Evolutionary conservation across 176 grass and related monocot genomes (phyloP).

Genomic region (Cymbopogon citratus): DNA sequence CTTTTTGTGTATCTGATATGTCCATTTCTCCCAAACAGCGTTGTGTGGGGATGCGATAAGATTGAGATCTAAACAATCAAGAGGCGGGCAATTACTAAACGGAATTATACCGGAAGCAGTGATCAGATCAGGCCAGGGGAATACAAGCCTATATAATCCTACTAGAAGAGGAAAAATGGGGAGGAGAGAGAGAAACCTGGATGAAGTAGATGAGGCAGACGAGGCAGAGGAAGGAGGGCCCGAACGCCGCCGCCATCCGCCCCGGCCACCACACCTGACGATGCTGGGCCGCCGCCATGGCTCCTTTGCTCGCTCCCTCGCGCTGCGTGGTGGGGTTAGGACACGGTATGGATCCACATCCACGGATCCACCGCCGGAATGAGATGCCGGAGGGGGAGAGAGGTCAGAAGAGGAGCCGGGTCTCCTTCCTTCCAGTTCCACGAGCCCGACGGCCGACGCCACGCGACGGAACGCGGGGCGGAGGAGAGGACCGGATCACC

Average conservation of each 20-base stretch:
- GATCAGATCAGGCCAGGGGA: background rate
- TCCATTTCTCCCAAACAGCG: background rate
- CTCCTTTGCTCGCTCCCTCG: background rate
- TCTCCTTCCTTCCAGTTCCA: background rate
- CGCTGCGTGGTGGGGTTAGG: background rate
- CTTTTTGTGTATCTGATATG: background rate
- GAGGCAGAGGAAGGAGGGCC: constrained; percentile 61
- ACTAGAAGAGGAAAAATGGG: background rate
- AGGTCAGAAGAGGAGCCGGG: background rate
- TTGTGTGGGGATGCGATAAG: background rate
- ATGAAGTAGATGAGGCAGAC: constrained; percentile 75
- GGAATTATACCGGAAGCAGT: background rate
- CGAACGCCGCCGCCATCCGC: constrained; percentile 49
- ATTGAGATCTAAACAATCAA: background rate
- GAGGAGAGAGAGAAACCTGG: constrained; percentile 32
- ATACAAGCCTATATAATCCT: background rate
- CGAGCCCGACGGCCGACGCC: background rate
- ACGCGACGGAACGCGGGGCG: too few relatives aligned
- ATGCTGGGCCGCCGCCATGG: constrained; percentile 31
- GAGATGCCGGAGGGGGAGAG: background rate
- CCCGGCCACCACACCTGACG: constrained; percentile 25
- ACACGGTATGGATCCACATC: background rate
- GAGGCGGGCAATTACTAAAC: background rate
- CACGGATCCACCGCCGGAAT: too few relatives aligned
- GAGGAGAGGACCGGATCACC: too few relatives aligned